These are phyloP conservation scores for Candida ulmi DNA, from an alignment of 805 yeast species.

Conservation along the genomic window DNA sequence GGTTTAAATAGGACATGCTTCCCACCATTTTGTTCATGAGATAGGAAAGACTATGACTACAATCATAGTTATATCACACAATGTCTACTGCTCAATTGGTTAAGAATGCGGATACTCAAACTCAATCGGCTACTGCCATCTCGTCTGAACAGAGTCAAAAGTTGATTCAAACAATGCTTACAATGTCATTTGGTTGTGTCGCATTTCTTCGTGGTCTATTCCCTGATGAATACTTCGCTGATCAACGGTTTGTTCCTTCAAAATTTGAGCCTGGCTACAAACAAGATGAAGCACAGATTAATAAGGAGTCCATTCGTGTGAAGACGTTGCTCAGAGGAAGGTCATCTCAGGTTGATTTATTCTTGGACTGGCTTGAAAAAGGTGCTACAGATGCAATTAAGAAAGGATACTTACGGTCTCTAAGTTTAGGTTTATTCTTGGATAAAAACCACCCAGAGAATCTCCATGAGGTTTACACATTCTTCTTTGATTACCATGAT, in stretches of 20 bases:
- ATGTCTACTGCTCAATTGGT: background rate
- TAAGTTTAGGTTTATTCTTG: conserved; percentile 40
- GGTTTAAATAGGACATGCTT: too few species aligned
- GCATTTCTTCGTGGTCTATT: conserved; percentile 53
- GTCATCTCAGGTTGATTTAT: conserved; percentile 39
- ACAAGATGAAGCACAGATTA: conserved; percentile 20
- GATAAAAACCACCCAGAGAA: conserved; percentile 37
- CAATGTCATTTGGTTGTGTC: conserved; percentile 52
- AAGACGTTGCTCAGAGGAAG: conserved; percentile 44
- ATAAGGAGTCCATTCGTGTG: conserved; percentile 34
- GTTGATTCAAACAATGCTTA: conserved; percentile 41
- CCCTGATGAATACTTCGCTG: conserved; percentile 48
- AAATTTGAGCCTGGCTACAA: conserved; percentile 24
- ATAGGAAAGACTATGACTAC: too few species aligned
- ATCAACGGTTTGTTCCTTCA: conserved; percentile 38
- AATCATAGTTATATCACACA: too few species aligned
- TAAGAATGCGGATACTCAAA: background rate
- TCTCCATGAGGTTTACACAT: conserved; percentile 46
- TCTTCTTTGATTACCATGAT: conserved; percentile 38
- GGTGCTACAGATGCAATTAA: conserved; percentile 43
- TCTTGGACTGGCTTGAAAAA: conserved; percentile 49
- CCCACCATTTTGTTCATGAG: too few species aligned
- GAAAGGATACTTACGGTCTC: conserved; percentile 34
- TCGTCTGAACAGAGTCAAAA: conserved; percentile 38
- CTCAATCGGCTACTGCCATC: conserved; percentile 15